phyloP scores from a whole-genome alignment of 768 basidiomycete species.

The Russula lepida region DNA sequence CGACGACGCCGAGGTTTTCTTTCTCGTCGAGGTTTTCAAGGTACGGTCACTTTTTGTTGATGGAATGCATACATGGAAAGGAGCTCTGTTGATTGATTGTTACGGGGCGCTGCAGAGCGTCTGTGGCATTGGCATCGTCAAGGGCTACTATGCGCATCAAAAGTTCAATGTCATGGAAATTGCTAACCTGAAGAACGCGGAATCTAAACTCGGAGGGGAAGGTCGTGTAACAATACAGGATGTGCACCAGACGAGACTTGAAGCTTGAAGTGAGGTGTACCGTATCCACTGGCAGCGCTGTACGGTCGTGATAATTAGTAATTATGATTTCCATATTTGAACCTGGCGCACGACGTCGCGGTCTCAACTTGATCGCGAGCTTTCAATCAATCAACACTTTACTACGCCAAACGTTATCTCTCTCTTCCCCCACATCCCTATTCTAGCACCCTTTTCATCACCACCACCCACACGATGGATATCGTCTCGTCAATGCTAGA shows the following conservation, averaged over 20 bases:
- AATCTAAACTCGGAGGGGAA: conserved; percentile 29
- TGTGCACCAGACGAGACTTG: background rate
- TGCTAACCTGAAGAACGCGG: conserved; percentile 37
- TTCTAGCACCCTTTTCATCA: background rate
- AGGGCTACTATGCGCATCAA: conserved; percentile 58
- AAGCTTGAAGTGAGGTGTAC: background rate
- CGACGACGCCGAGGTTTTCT: conserved; percentile 58
- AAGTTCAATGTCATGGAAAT: conserved; percentile 79
- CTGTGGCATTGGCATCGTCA: conserved; percentile 67
- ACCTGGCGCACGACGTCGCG: no score
- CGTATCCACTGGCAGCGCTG: background rate
- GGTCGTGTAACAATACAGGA: conserved; percentile 25
- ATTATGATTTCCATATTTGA: no score
- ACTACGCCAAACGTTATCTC: background rate
- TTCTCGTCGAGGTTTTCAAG: conserved; percentile 81
- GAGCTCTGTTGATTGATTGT: background rate
- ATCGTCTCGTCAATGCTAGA: conserved; percentile 90
- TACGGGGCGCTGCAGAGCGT: conserved; percentile 52
- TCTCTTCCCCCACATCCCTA: background rate
- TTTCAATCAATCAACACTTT: background rate
- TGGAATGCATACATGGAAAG: background rate
- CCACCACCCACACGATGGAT: conserved; percentile 46
- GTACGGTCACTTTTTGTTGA: conserved; percentile 28
- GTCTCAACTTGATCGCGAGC: no score
- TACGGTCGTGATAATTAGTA: background rate